Conservation (phyloP, 1,139 yeast species). For the Candida pseudoviswanathii region DNA sequence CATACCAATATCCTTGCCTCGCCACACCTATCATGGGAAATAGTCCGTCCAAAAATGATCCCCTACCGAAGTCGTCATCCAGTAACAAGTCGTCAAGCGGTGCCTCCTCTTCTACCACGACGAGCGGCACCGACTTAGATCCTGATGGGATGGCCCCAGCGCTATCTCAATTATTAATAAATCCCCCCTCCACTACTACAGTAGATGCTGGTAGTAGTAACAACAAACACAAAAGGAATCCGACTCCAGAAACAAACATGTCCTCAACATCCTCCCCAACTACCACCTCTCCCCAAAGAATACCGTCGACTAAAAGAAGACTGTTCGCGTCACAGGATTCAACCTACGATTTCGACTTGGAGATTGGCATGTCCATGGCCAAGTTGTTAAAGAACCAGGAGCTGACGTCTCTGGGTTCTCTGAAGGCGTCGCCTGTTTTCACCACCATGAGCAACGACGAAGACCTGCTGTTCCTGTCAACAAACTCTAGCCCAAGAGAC, state of each 20-base stretch:
- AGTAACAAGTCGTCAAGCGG: slow-evolving; percentile 22
- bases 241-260: neutral
- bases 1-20: neutral
- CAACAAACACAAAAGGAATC: slow-evolving; percentile 6
- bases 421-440: slow-evolving; percentile 37
- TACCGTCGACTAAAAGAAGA: slow-evolving; percentile 2
- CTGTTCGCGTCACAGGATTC: neutral
- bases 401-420: slow-evolving; percentile 32
- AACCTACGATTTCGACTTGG: slow-evolving; percentile 34
- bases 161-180: slow-evolving; percentile 35
- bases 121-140: slow-evolving; percentile 35
- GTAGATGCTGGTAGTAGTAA: slow-evolving; percentile 12
- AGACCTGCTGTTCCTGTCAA: slow-evolving; percentile 44
- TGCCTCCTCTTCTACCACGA: slow-evolving; percentile 5
- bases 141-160: slow-evolving; percentile 49
- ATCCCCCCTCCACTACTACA: slow-evolving; percentile 12
- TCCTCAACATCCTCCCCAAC: slow-evolving; percentile 2
- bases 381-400: slow-evolving; percentile 30
- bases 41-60: slow-evolving; percentile 59
- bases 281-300: slow-evolving; percentile 5
- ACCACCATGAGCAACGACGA: slow-evolving; percentile 36
- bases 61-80: slow-evolving; percentile 42
- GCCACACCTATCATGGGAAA: slow-evolving; percentile 47
- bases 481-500: slow-evolving; percentile 23
- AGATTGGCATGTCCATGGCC: slow-evolving; percentile 51